Conservation (phyloP, 306 rosid species). For the Quercus agrifolia region DNA sequence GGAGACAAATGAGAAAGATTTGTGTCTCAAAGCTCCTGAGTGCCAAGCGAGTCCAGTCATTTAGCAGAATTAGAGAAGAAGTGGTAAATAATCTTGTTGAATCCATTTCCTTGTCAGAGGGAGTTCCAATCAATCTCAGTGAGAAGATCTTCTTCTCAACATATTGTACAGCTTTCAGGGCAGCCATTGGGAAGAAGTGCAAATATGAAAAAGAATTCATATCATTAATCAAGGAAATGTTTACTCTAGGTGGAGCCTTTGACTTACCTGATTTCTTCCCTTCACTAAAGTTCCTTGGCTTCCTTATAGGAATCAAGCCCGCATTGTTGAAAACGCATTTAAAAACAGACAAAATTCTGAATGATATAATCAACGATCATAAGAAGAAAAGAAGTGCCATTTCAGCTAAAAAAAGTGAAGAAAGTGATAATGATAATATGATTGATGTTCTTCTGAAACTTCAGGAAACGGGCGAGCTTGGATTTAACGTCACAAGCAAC, state of each 20-base stretch:
- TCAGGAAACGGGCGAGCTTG: background rate
- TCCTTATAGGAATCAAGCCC: background rate
- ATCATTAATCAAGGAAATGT: background rate
- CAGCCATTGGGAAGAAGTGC: background rate
- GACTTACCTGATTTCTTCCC: constrained; percentile 3
- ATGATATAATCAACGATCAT: background rate
- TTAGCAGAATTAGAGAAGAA: constrained; percentile 13
- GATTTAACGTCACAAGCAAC: background rate
- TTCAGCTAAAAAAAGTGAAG: background rate
- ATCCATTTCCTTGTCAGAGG: background rate
- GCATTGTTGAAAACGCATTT: background rate
- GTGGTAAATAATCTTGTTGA: constrained; percentile 3
- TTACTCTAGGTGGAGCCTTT: background rate
- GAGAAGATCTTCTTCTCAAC: background rate
- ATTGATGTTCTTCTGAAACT: constrained; percentile 4
- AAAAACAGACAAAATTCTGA: constrained; percentile 6
- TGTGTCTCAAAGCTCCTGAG: background rate
- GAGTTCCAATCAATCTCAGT: background rate
- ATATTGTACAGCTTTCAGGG: background rate
- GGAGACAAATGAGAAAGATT: constrained; percentile 9
- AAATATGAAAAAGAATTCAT: background rate
- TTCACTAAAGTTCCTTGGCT: background rate
- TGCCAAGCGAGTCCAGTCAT: constrained; percentile 9
- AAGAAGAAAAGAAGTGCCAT: background rate
- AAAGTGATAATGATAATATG: background rate